phyloP scores from a whole-genome alignment of 768 basidiomycete genomes.

The Galerina sulciceps region DNA sequence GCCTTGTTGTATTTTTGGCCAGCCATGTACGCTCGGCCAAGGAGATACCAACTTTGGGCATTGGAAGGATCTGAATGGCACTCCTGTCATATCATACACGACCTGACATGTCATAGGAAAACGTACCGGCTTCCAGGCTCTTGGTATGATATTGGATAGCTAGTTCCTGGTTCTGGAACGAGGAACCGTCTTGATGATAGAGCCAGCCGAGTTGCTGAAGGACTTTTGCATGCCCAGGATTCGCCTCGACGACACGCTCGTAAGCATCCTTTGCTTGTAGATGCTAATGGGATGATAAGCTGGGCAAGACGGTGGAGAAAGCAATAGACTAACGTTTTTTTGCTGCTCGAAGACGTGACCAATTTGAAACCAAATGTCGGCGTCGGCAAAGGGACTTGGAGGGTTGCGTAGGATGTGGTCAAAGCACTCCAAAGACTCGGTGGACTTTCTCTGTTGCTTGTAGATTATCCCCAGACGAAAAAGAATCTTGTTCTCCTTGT shows the following conservation, averaged over 20 bases:
- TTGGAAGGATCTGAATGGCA: slow-evolving; percentile 77
- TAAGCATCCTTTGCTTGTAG: slow-evolving; percentile 92
- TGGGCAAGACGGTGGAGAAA: not conserved
- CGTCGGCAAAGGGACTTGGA: slow-evolving; percentile 92
- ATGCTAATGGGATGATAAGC: slow-evolving; percentile 55
- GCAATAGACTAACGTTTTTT: slow-evolving; percentile 77
- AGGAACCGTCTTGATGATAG: slow-evolving; percentile 93
- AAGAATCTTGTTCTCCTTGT: slow-evolving; percentile 98
- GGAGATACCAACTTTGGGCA: slow-evolving; percentile 98
- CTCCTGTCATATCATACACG: slow-evolving; percentile 5
- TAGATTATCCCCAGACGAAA: slow-evolving; percentile 99
- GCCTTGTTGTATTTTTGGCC: slow-evolving; percentile 99
- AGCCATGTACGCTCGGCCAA: slow-evolving; percentile 98
- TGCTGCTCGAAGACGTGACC: slow-evolving; percentile 98
- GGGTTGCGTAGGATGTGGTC: slow-evolving; percentile 96
- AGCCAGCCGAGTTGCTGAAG: slow-evolving; percentile 98
- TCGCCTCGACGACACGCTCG: slow-evolving; percentile 91
- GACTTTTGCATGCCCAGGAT: slow-evolving; percentile 94
- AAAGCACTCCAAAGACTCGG: slow-evolving; percentile 89
- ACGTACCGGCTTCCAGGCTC: slow-evolving; percentile 90
- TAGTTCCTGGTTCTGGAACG: slow-evolving; percentile 96
- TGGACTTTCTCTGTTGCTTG: slow-evolving; percentile 96
- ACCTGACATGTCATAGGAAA: not conserved
- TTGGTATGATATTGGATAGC: slow-evolving; percentile 94
- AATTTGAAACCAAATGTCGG: slow-evolving; percentile 99